Evolutionary conservation across 1,139 yeast species (phyloP), one percentile per base, ranked within the genome.

Genomic region (Hansenula sp.): DNA sequence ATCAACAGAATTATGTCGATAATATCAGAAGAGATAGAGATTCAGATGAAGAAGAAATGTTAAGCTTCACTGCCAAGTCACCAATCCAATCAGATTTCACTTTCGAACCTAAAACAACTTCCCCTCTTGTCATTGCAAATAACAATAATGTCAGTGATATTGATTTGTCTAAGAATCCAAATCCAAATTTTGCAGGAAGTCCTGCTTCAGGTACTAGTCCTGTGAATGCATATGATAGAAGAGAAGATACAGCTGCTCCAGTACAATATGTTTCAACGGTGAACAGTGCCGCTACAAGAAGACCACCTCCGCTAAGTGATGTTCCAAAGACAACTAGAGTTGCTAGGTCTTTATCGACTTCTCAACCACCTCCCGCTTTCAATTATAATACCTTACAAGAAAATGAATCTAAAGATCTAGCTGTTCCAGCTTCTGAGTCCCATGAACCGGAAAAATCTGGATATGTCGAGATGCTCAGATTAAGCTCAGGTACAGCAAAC

Each of bases 221-320:
- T 1, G 44, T 38, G 3, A 24, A 8, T 10, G 24, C 30, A 8
- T 68, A 68, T 47, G 72, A 68, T 40, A 60, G 68, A 37, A 61
- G 75, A 43, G 81, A 76, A 49, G 74, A 74, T 44, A 81, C 81
- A 1, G 77, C 78, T 33, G 79, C 77, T 0, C 85, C 85, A 1
- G 65, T 67, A 5, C 51, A 62, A 21, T 67, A 67, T 43, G 52
- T 63, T 4, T 45, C 41, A 4, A 13, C 24, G 13, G 21, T n/a
- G 2, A 36, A 28, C 13, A 28, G 15, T 28, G 33, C 24, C 6
- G 32, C 38, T 28, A 15, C 52, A 6, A 54, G 65, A 49, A 58
- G 71, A 45, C 71, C 69, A 13, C 71, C 70, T 3, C 68, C 69
- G 0, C 60, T 55, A 33, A 59, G 58, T 34, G 39, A 19, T 16